Evolutionary conservation across 2,329 filamentous ascomycete genomes (phyloP).

Genomic region (Paramyrothecium roridum): DNA sequence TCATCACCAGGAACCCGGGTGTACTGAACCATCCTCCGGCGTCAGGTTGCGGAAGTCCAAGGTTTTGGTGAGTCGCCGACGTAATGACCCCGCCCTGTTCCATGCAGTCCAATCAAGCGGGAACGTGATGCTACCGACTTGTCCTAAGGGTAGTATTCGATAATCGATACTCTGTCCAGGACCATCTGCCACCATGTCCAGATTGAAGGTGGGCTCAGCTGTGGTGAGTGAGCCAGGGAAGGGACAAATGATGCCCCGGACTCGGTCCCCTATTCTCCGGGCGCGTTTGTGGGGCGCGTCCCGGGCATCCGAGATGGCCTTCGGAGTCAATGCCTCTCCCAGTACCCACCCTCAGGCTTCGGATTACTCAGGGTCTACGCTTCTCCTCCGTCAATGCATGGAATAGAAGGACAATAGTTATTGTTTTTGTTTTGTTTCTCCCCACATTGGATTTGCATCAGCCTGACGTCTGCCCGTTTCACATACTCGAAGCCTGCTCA

Average conservation of each 20-base stretch:
- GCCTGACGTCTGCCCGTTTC: neutral
- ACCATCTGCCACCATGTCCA: too few species aligned
- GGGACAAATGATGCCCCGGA: neutral
- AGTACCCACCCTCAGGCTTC: neutral
- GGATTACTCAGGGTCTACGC: neutral
- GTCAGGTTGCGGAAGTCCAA: neutral
- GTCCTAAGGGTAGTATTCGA: neutral
- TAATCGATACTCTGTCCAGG: neutral
- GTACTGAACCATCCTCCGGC: neutral
- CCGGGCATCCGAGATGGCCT: neutral
- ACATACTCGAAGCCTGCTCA: too few species aligned
- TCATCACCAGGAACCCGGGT: neutral
- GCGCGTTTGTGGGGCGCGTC: neutral
- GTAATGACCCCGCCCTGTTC: neutral
- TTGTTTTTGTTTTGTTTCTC: neutral
- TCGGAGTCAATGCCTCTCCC: too few species aligned
- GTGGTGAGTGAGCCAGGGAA: neutral
- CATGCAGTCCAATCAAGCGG: neutral
- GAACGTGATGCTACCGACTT: neutral
- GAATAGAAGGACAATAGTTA: neutral
- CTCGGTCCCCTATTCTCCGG: neutral
- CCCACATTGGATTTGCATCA: neutral
- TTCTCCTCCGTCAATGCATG: neutral
- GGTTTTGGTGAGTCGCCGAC: neutral
- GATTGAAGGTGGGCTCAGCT: too few species aligned